Conservation (phyloP, 345 rosid species). For the Diplotaxis tenuifolia region DNA sequence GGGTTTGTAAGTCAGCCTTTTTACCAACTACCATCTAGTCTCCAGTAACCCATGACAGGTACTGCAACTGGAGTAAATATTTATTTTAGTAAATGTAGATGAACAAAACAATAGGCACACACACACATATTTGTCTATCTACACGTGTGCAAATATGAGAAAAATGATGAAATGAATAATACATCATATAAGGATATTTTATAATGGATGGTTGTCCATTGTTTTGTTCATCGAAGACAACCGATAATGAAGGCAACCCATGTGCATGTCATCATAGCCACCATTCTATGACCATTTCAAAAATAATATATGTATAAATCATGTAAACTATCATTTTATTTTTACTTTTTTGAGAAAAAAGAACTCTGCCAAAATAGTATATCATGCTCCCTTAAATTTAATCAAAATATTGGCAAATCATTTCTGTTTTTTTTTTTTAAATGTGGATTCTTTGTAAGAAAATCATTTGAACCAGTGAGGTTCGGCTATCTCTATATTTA, state of each 20-base stretch:
- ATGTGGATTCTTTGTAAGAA: neutral
- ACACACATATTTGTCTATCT: neutral
- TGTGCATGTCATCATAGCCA: conserved; percentile 38
- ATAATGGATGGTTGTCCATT: conserved; percentile 22
- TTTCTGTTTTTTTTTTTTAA: neutral
- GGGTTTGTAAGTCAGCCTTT: too few relatives aligned
- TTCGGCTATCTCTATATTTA: neutral
- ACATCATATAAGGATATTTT: conserved; percentile 23
- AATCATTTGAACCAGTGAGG: conserved; percentile 10
- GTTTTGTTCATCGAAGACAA: conserved; percentile 38
- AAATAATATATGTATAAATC: neutral
- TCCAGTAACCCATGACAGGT: too few relatives aligned
- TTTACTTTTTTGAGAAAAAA: neutral
- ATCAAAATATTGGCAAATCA: neutral
- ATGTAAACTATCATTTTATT: neutral
- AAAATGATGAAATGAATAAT: conserved; percentile 18
- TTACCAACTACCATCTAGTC: too few relatives aligned
- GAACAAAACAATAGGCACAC: neutral
- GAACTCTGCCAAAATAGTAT: neutral
- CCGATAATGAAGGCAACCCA: conserved; percentile 34
- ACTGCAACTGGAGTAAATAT: neutral
- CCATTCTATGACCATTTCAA: conserved; percentile 15
- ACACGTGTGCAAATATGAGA: neutral
- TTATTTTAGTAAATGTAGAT: neutral
- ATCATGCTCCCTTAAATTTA: neutral